phyloP scores from a whole-genome alignment of 176 grass and related monocot genomes.

The Juncus inflexus region DNA sequence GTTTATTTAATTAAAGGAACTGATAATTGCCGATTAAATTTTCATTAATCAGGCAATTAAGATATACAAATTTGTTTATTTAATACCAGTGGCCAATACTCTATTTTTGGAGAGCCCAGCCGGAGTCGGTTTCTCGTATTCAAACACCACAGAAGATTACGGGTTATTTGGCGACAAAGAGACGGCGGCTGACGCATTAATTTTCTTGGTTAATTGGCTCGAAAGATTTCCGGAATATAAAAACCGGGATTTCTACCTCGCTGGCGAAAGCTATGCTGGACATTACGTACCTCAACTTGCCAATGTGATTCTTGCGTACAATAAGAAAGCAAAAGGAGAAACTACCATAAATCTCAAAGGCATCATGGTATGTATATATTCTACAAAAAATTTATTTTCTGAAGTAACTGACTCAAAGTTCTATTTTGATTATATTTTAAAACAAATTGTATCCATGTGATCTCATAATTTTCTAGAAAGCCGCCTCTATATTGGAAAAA shows the following conservation, averaged over 20 bases:
- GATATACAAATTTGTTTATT: neutral
- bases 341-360: conserved; percentile 70
- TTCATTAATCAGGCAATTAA: neutral
- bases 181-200: conserved; percentile 55
- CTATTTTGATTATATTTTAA: no score
- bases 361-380: conserved; percentile 47
- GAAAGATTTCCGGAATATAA: conserved; percentile 85
- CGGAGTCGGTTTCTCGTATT: conserved; percentile 92
- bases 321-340: neutral
- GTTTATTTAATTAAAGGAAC: neutral
- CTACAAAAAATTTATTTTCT: no score
- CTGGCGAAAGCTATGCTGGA: conserved; percentile 84
- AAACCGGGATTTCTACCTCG: conserved; percentile 62
- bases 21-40: neutral
- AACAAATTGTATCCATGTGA: no score
- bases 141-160: conserved; percentile 85
- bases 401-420: no score
- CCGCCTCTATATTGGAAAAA: no score
- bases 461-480: no score
- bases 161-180: conserved; percentile 40
- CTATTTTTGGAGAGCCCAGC: conserved; percentile 92
- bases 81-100: conserved; percentile 59
- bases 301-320: conserved; percentile 47
- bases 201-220: conserved; percentile 63
- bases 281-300: conserved; percentile 89